These are phyloP conservation scores for Phoma sp. DNA, from an alignment of 2,329 filamentous ascomycete species.

Conservation along the genomic window DNA sequence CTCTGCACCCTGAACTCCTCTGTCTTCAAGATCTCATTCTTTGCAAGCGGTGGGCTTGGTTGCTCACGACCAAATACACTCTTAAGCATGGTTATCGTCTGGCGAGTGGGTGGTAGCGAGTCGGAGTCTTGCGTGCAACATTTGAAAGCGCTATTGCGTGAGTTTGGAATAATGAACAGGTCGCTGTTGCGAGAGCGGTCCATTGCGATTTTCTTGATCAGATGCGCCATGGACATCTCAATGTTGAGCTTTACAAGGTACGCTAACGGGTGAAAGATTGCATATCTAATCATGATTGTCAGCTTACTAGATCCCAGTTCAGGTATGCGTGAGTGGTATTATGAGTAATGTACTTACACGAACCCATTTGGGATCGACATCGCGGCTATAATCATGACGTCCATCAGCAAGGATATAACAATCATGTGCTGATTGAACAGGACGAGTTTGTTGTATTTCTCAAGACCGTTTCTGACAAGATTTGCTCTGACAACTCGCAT, in stretches of 20 bases:
- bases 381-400: conserved; percentile 50
- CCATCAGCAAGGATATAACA: conserved; percentile 34
- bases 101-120: neutral
- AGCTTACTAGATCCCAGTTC: neutral
- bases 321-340: neutral
- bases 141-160: conserved; percentile 1
- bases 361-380: conserved; percentile 54
- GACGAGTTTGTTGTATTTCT: conserved; percentile 37
- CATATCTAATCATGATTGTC: conserved; percentile 41
- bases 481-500: conserved; percentile 33
- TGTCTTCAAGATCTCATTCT: conserved; percentile 10
- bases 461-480: conserved; percentile 35
- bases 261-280: conserved; percentile 57
- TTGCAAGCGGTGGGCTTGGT: neutral
- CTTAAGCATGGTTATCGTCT: conserved; percentile 17
- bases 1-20: conserved; percentile 20
- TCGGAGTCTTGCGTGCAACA: conserved; percentile 5
- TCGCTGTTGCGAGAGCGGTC: conserved; percentile 12
- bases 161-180: conserved; percentile 4
- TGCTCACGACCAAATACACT: conserved; percentile 15
- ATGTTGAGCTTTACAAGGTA: conserved; percentile 57
- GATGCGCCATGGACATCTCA: conserved; percentile 44
- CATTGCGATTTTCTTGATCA: conserved; percentile 47
- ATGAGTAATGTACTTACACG: conserved; percentile 36
- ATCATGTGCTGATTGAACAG: conserved; percentile 38